Evolutionary conservation across 2,329 filamentous ascomycete genomes (phyloP).

Genomic region (Sclerotinia trifoliorum): DNA sequence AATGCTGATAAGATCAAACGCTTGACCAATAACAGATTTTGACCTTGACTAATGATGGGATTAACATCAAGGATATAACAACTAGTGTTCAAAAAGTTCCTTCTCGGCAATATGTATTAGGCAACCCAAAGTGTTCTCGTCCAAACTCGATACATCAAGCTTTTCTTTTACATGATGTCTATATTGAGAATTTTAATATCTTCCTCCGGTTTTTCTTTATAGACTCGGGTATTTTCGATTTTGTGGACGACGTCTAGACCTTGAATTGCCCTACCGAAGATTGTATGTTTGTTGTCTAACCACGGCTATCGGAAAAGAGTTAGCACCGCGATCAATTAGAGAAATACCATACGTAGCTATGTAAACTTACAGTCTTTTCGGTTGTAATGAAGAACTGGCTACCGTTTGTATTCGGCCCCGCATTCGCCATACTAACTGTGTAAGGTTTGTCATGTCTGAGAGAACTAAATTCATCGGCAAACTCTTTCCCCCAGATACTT

Average conservation of each 20-base stretch:
- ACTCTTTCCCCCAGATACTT: constrained; percentile 89
- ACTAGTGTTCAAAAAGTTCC: too few relatives aligned
- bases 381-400: constrained; percentile 99
- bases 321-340: constrained; percentile 22
- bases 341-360: background rate
- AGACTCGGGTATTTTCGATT: constrained; percentile 87
- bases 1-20: background rate
- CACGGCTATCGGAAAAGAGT: constrained; percentile 58
- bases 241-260: constrained; percentile 92
- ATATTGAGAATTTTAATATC: constrained; percentile 98
- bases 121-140: background rate
- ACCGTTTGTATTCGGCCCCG: constrained; percentile 90
- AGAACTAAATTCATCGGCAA: constrained; percentile 89
- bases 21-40: background rate
- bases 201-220: constrained; percentile 89
- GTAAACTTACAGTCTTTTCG: constrained; percentile 74
- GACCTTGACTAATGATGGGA: background rate
- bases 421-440: constrained; percentile 96
- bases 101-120: too few relatives aligned
- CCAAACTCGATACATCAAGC: background rate
- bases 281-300: constrained; percentile 94
- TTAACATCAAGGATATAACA: constrained; percentile 9
- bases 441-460: constrained; percentile 95
- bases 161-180: constrained; percentile 37
- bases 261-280: constrained; percentile 87